A percentile compares a stretch with the other conserved stretches of the same genome.
Evolutionary conservation across 345 rosid genomes (phyloP).

Genomic region (Microcos paniculata): DNA sequence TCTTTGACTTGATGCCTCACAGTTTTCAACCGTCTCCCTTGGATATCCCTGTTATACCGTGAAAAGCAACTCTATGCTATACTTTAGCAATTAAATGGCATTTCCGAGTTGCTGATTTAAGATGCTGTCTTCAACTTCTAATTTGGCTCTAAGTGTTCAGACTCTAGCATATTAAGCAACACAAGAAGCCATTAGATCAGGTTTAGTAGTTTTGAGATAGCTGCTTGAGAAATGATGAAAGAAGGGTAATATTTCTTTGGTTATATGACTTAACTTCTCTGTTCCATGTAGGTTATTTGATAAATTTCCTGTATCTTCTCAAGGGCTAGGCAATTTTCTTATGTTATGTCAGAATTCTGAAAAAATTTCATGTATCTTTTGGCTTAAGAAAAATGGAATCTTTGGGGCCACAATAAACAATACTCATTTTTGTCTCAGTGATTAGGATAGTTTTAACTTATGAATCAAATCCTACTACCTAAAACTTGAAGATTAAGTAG

Average conservation of each 20-base stretch:
- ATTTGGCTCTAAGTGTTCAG: neutral
- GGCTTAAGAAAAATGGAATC: neutral
- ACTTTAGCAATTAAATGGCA: neutral
- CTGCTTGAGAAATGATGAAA: neutral
- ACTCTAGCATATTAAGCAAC: neutral
- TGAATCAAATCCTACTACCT: neutral
- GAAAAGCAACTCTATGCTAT: neutral
- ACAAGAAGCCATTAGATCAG: neutral
- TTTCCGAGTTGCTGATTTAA: neutral
- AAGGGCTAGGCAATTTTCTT: neutral
- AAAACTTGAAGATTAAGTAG: neutral
- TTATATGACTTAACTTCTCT: neutral
- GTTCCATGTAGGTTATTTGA: neutral
- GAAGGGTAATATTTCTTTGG: neutral
- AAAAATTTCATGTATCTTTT: neutral
- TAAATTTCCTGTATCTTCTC: too few relatives aligned
- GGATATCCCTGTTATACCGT: neutral
- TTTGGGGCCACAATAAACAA: neutral
- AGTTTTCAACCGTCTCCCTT: neutral
- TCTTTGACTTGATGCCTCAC: neutral
- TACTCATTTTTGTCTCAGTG: neutral
- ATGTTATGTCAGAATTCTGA: neutral
- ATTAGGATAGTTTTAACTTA: neutral
- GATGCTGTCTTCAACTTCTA: neutral
- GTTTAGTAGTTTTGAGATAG: neutral